Evolutionary conservation across 345 rosid species (phyloP).

Genomic region (Xanthoceras sorbifolium): DNA sequence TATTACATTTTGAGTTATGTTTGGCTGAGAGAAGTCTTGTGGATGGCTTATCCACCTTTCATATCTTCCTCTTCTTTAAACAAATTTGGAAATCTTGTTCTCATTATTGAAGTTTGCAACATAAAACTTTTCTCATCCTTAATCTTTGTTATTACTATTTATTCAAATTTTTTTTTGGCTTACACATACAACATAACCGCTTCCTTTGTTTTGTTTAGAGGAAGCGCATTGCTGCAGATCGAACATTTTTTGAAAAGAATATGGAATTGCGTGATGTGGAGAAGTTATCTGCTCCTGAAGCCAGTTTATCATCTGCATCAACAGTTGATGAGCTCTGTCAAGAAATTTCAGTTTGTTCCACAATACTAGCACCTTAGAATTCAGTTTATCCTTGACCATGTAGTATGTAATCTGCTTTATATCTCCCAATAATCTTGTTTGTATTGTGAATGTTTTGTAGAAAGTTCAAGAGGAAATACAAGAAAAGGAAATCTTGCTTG

Average conservation of each 20-base stretch:
- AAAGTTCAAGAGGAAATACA: constrained; percentile 50
- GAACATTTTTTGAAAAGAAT: constrained; percentile 48
- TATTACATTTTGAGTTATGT: not conserved
- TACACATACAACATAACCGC: not conserved
- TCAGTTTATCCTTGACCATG: constrained; percentile 12
- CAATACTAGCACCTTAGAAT: constrained; percentile 15
- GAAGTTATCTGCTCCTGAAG: constrained; percentile 51
- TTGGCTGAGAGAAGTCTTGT: not conserved
- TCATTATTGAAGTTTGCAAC: not conserved
- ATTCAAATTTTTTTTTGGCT: not conserved
- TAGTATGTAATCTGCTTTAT: constrained; percentile 8
- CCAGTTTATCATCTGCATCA: constrained; percentile 45
- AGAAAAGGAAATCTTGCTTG: constrained; percentile 51
- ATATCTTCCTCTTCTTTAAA: not conserved
- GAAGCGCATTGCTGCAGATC: constrained; percentile 51
- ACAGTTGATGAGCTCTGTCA: constrained; percentile 72
- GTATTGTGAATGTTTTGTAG: constrained; percentile 38
- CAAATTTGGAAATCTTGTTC: not conserved
- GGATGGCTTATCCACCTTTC: not conserved
- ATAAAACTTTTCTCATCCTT: not conserved
- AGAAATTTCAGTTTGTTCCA: constrained; percentile 75
- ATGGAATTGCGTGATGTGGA: constrained; percentile 60
- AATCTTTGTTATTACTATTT: not conserved
- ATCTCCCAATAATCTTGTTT: not conserved
- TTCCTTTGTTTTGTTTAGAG: constrained; percentile 44